Percentiles rank a stretch among this genome's conserved stretches.
These are phyloP conservation scores for Vitis amurensis DNA, from an alignment of 164 flowering plant genomes.

Conservation along the genomic window DNA sequence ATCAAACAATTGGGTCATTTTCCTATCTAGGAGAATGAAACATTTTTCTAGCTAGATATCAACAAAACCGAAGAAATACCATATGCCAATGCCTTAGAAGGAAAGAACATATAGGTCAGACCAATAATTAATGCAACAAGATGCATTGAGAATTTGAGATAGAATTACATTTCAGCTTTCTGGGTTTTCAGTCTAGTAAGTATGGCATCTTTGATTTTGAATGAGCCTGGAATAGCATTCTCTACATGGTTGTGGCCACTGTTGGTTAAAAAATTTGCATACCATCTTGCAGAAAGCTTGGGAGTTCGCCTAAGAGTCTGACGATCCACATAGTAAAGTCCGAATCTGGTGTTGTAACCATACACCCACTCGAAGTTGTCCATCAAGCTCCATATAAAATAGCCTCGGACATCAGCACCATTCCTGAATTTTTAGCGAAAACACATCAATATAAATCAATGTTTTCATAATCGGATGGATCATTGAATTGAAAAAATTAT, in stretches of 20 bases:
- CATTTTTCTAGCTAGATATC: no score
- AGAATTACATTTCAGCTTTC: background rate
- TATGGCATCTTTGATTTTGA: background rate
- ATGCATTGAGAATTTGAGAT: background rate
- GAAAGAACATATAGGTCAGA: no score
- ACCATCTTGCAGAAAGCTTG: slow-evolving; percentile 60
- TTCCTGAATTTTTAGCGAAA: slow-evolving; percentile 18
- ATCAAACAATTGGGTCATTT: no score
- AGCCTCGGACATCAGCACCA: slow-evolving; percentile 67
- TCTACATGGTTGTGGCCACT: background rate
- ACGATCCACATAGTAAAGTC: slow-evolving; percentile 50
- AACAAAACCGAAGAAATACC: no score
- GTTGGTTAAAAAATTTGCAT: slow-evolving; percentile 31
- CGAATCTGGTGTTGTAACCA: slow-evolving; percentile 49
- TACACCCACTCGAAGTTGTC: slow-evolving; percentile 58
- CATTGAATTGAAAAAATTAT: no score
- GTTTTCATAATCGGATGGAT: no score
- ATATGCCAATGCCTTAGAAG: no score
- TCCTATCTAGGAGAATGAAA: no score
- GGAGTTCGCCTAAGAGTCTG: slow-evolving; percentile 44
- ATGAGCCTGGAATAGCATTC: background rate
- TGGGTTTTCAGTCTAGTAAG: background rate
- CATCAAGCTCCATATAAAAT: slow-evolving; percentile 61
- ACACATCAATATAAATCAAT: no score
- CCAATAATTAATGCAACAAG: no score